Evolutionary conservation across 2,329 filamentous ascomycete species (phyloP).

Genomic region (Didymosphaeria variabile): DNA sequence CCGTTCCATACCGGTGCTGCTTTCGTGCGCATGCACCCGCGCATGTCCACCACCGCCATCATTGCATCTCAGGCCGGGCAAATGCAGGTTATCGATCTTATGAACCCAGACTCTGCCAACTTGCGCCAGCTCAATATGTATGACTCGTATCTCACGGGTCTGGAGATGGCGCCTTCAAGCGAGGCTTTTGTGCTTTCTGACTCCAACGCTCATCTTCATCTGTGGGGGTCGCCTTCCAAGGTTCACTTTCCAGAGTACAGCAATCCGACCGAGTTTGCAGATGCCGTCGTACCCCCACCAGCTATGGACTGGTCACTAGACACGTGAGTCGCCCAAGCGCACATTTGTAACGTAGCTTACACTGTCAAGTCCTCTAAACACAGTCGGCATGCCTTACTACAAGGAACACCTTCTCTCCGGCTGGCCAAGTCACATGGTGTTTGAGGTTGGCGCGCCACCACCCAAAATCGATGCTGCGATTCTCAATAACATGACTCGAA

Average conservation of each 20-base stretch:
- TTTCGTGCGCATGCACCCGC: conserved; percentile 95
- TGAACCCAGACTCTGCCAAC: conserved; percentile 89
- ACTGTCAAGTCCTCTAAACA: conserved; percentile 74
- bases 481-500: conserved; percentile 72
- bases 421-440: conserved; percentile 85
- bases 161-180: conserved; percentile 88
- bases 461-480: conserved; percentile 76
- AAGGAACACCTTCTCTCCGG: conserved; percentile 85
- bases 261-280: conserved; percentile 78
- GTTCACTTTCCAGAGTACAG: conserved; percentile 86
- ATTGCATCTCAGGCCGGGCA: conserved; percentile 92
- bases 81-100: conserved; percentile 93
- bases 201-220: conserved; percentile 77
- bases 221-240: conserved; percentile 89
- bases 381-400: conserved; percentile 92
- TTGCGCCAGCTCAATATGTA: conserved; percentile 83
- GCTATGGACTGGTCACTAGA: conserved; percentile 76
- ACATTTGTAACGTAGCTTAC: conserved; percentile 16
- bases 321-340: conserved; percentile 60
- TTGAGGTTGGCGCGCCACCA: conserved; percentile 85
- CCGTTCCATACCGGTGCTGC: conserved; percentile 92
- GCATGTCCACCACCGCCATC: conserved; percentile 93
- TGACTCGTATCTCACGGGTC: conserved; percentile 74
- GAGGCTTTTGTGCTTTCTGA: conserved; percentile 86
- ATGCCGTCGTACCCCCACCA: conserved; percentile 65